These are phyloP conservation scores for Fusarium beomiforme DNA, from an alignment of 2,329 filamentous ascomycete genomes.

Conservation along the genomic window DNA sequence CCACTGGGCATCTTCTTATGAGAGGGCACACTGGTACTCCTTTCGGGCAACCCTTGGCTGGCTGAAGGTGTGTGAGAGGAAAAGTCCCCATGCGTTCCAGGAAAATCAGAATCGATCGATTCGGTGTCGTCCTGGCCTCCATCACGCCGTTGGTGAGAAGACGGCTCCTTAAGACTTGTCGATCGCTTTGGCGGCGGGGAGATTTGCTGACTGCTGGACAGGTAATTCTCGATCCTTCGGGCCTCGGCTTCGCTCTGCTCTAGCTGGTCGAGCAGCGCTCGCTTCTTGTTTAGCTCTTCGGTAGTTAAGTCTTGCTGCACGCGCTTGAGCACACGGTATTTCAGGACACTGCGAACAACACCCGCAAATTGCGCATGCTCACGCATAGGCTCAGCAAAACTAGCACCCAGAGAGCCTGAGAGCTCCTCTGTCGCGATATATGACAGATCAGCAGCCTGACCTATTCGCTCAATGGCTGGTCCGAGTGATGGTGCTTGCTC, in stretches of 20 bases:
- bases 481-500: constrained; percentile 90
- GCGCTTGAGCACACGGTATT: constrained; percentile 90
- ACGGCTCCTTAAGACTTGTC: constrained; percentile 63
- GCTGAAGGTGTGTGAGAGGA: constrained; percentile 73
- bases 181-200: constrained; percentile 73
- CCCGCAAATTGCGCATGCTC: constrained; percentile 98
- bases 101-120: constrained; percentile 96
- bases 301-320: constrained; percentile 98
- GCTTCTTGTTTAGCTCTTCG: constrained; percentile 92
- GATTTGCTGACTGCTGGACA: constrained; percentile 76
- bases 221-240: constrained; percentile 90
- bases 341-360: constrained; percentile 87
- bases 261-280: constrained; percentile 81
- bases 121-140: constrained; percentile 79
- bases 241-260: constrained; percentile 94
- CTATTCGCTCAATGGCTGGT: constrained; percentile 91
- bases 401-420: constrained; percentile 86
- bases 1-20: constrained; percentile 87
- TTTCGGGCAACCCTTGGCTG: constrained; percentile 74
- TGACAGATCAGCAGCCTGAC: constrained; percentile 93
- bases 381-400: constrained; percentile 96
- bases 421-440: constrained; percentile 96
- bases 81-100: constrained; percentile 82
- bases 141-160: constrained; percentile 62
- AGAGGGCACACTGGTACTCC: constrained; percentile 52